A percentile compares a stretch with the other conserved stretches of the same genome.
Conservation (phyloP, 2,329 filamentous ascomycete genomes). For the Trichoderma atroviride region DNA sequence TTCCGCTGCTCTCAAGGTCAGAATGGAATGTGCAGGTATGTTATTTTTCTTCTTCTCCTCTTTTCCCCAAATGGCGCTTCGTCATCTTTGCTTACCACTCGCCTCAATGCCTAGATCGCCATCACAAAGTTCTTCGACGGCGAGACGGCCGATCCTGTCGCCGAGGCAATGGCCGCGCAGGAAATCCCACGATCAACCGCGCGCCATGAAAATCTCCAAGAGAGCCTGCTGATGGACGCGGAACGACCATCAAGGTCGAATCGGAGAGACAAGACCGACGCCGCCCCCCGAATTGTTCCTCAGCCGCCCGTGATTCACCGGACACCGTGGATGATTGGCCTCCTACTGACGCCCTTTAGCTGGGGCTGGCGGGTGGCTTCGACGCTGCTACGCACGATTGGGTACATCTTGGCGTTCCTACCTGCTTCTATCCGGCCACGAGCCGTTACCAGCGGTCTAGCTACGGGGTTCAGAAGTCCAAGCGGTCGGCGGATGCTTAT, state of each 20-base stretch:
- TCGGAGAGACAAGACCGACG: constrained; percentile 51
- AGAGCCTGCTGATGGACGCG: constrained; percentile 50
- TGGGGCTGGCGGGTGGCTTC: constrained; percentile 74
- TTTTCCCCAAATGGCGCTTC: background rate
- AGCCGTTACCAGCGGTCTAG: constrained; percentile 56
- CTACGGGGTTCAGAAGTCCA: constrained; percentile 59
- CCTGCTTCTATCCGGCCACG: constrained; percentile 65
- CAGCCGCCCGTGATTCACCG: constrained; percentile 69
- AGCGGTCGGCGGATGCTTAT: constrained; percentile 74
- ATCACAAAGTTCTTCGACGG: constrained; percentile 98
- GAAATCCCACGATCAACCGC: constrained; percentile 63
- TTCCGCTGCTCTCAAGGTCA: constrained; percentile 78
- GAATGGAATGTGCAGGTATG: constrained; percentile 95
- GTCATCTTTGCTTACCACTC: background rate
- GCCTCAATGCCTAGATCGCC: constrained; percentile 66
- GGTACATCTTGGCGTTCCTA: constrained; percentile 79
- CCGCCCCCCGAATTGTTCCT: constrained; percentile 84
- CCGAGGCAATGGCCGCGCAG: constrained; percentile 70
- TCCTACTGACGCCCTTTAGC: constrained; percentile 81
- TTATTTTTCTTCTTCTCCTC: constrained; percentile 22
- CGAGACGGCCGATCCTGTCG: constrained; percentile 79
- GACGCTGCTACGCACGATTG: constrained; percentile 70
- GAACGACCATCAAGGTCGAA: constrained; percentile 31
- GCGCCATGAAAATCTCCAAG: constrained; percentile 74
- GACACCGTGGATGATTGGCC: constrained; percentile 73